These are phyloP conservation scores for Tetrahymena elliotti DNA, from an alignment of 73 alveolate species.

Conservation along the genomic window DNA sequence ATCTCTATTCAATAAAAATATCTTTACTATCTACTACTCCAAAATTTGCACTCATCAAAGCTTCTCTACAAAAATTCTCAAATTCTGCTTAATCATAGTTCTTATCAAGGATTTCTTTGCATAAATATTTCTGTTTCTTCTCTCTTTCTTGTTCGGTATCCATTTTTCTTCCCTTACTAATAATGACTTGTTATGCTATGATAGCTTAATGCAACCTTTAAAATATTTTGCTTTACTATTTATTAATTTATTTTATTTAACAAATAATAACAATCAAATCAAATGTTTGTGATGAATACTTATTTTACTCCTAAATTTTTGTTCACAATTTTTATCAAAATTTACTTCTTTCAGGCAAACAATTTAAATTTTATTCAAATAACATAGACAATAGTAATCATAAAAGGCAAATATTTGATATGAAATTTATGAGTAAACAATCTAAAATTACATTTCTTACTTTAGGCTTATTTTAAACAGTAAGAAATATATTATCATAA, in stretches of 20 bases:
- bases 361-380: too few relatives aligned
- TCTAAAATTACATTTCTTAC: too few relatives aligned
- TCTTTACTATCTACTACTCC: not conserved
- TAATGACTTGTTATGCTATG: not conserved
- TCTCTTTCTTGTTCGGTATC: not conserved
- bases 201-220: too few relatives aligned
- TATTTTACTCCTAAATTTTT: not conserved
- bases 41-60: not conserved
- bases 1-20: not conserved
- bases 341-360: not conserved
- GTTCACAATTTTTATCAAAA: not conserved
- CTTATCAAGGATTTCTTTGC: not conserved
- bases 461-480: too few relatives aligned
- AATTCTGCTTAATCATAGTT: not conserved
- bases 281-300: not conserved
- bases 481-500: too few relatives aligned
- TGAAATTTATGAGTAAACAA: not conserved
- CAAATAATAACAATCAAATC: not conserved
- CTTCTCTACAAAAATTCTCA: not conserved
- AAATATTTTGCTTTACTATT: not conserved
- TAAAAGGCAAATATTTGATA: too few relatives aligned
- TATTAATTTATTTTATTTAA: not conserved
- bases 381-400: not conserved
- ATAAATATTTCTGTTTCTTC: not conserved
- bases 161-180: not conserved